phyloP scores from a whole-genome alignment of 2,329 filamentous ascomycete genomes.

The Leptoxyphium fumago region DNA sequence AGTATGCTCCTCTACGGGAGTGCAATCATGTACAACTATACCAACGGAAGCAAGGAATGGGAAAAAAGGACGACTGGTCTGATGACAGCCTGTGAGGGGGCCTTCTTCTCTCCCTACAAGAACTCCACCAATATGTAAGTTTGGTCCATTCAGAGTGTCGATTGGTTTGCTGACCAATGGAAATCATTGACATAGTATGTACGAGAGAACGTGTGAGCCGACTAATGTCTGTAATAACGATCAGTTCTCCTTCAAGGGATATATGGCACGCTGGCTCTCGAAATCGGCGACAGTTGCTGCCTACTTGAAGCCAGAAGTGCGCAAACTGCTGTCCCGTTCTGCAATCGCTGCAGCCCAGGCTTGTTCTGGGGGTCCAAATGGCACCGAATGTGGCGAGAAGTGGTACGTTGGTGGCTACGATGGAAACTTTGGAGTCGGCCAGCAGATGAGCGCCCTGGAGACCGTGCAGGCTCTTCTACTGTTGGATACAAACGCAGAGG shows the following conservation, averaged over 20 bases:
- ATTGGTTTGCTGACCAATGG: neutral
- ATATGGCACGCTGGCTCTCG: conserved; percentile 49
- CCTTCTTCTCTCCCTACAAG: conserved; percentile 40
- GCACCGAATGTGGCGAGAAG: conserved; percentile 28
- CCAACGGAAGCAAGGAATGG: conserved; percentile 36
- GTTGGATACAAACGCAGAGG: conserved; percentile 3
- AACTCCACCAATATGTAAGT: conserved; percentile 34
- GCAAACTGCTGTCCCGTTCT: conserved; percentile 24
- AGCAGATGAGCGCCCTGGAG: conserved; percentile 40
- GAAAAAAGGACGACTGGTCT: conserved; percentile 42
- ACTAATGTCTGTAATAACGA: conserved; percentile 50
- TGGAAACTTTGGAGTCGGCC: conserved; percentile 34
- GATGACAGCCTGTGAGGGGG: conserved; percentile 34
- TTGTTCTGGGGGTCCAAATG: conserved; percentile 27
- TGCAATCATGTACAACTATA: conserved; percentile 42
- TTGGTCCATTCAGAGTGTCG: too few species aligned
- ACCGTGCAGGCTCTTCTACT: conserved; percentile 29
- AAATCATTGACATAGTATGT: conserved; percentile 27
- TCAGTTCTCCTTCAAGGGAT: conserved; percentile 63
- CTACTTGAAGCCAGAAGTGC: conserved; percentile 24
- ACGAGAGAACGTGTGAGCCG: conserved; percentile 52
- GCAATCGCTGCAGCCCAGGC: conserved; percentile 28
- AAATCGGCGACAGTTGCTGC: conserved; percentile 31
- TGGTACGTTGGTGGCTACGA: conserved; percentile 31
- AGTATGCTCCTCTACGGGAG: conserved; percentile 41